Evolutionary conservation across 164 flowering plant species (phyloP).

Genomic region (Aristolochia fimbriata): DNA sequence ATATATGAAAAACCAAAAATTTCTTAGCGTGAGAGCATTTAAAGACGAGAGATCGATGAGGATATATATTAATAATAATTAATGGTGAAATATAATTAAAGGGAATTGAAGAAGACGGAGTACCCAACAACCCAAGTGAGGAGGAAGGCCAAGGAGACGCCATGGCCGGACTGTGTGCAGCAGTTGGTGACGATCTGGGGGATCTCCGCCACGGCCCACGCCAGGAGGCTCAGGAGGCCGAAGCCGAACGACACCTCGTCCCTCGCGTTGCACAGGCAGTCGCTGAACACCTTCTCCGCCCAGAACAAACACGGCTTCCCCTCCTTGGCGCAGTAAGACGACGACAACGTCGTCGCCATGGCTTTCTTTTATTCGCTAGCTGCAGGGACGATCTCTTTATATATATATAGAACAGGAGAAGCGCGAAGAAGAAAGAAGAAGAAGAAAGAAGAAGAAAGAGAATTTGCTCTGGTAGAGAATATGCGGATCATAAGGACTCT

Average conservation of each 20-base stretch:
- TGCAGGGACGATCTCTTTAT: too few relatives aligned
- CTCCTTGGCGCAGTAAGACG: constrained; percentile 44
- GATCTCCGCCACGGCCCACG: constrained; percentile 89
- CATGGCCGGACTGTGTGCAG: constrained; percentile 71
- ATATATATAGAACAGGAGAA: too few relatives aligned
- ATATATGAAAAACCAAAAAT: not conserved
- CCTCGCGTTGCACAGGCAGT: constrained; percentile 61
- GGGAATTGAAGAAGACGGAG: not conserved
- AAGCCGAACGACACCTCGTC: constrained; percentile 59
- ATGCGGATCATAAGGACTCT: too few relatives aligned
- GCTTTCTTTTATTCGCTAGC: not conserved
- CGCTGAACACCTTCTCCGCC: constrained; percentile 57
- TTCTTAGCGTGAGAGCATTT: too few relatives aligned
- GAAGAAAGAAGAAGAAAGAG: too few relatives aligned
- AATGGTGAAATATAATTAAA: too few relatives aligned
- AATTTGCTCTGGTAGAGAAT: too few relatives aligned
- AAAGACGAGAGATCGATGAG: not conserved
- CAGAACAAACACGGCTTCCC: constrained; percentile 53
- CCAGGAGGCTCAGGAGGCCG: constrained; percentile 49
- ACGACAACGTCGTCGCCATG: too few relatives aligned
- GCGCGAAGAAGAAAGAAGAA: too few relatives aligned
- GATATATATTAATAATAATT: too few relatives aligned
- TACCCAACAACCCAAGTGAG: constrained; percentile 87
- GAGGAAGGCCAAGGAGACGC: constrained; percentile 74
- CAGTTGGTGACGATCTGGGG: constrained; percentile 93